These are phyloP conservation scores for Gloeopeniophorella convolvens DNA, from an alignment of 768 basidiomycete species.

Conservation along the genomic window DNA sequence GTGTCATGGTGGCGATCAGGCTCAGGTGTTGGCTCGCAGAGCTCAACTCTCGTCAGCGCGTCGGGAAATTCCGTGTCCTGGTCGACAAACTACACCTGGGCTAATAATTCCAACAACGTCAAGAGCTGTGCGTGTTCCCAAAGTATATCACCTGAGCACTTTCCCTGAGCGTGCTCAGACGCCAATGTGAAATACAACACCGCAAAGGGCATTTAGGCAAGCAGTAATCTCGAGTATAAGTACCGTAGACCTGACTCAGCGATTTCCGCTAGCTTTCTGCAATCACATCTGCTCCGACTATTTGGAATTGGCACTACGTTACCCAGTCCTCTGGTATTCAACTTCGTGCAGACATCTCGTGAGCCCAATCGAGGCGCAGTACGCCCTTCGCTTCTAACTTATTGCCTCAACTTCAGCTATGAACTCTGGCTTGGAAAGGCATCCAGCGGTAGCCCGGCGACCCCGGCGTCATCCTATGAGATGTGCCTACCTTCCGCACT, in stretches of 20 bases:
- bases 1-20: constrained; percentile 22
- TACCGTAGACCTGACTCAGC: too few species aligned
- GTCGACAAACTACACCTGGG: constrained; percentile 54
- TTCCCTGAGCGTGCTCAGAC: constrained; percentile 30
- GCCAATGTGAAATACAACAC: constrained; percentile 43
- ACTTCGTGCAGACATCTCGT: constrained; percentile 54
- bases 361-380: too few species aligned
- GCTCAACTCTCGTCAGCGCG: constrained; percentile 38
- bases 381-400: neutral
- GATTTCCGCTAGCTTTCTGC: constrained; percentile 30
- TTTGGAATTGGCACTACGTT: constrained; percentile 46
- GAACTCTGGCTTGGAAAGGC: constrained; percentile 49
- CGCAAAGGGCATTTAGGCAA: constrained; percentile 45
- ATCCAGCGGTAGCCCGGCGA: constrained; percentile 38
- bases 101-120: constrained; percentile 42
- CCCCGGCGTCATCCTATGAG: constrained; percentile 43
- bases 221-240: too few species aligned
- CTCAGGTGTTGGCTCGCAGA: constrained; percentile 43
- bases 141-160: too few species aligned
- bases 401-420: constrained; percentile 31
- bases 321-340: constrained; percentile 38
- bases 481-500: too few species aligned
- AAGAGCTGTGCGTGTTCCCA: constrained; percentile 43
- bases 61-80: constrained; percentile 40
- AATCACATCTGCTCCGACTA: constrained; percentile 40